Percentiles rank a stretch among this genome's conserved stretches.
These are phyloP conservation scores for Potentilla sterilis DNA, from an alignment of 306 rosid species.

Conservation along the genomic window DNA sequence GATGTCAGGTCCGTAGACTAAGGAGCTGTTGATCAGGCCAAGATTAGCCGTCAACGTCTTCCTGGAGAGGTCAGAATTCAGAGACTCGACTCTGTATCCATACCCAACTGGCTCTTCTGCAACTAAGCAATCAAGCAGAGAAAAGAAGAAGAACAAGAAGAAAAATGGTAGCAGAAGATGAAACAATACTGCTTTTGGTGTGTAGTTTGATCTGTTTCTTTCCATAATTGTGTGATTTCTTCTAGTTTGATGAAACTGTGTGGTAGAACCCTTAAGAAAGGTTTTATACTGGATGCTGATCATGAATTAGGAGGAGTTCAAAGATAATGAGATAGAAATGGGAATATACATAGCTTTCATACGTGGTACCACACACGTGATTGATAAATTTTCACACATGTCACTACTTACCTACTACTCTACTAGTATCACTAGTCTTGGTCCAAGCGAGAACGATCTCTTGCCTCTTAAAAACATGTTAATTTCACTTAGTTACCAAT, in stretches of 20 bases:
- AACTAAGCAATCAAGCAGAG: not conserved
- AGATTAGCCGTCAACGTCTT: conserved; percentile 56
- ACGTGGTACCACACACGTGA: not conserved
- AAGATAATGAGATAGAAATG: not conserved
- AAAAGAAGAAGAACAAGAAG: not conserved
- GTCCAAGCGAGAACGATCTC: not conserved
- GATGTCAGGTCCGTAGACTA: conserved; percentile 64
- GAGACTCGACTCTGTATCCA: conserved; percentile 54
- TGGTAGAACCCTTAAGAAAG: not conserved
- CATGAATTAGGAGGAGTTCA: not conserved
- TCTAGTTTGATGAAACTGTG: not conserved
- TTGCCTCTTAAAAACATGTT: not conserved
- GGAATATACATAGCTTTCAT: not conserved
- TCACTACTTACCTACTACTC: not conserved
- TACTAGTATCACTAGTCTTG: not conserved
- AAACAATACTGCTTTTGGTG: not conserved
- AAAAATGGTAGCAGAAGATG: conserved; percentile 1
- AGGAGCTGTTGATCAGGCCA: conserved; percentile 47
- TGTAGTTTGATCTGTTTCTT: conserved; percentile 5
- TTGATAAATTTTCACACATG: not conserved
- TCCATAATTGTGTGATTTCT: not conserved
- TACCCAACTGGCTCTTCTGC: conserved; percentile 36
- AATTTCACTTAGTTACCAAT: not conserved
- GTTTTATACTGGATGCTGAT: not conserved
- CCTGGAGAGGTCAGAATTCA: conserved; percentile 10